Evolutionary conservation across 192 early-diverging fungal species (phyloP).

Genomic region (Backusella morwellensis): DNA sequence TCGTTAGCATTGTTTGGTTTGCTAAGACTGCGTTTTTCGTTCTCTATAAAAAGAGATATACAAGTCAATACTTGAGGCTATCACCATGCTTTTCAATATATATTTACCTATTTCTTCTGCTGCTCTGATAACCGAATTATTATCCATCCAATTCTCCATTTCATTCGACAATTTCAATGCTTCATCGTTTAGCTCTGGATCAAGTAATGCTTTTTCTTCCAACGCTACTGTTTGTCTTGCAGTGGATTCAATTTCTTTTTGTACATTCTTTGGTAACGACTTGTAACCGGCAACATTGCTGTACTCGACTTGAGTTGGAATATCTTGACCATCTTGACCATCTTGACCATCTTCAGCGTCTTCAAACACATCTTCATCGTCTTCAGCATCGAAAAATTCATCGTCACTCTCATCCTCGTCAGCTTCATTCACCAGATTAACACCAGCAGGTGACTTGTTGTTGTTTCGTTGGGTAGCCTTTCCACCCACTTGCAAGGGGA

Average conservation of each 20-base stretch:
- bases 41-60: conserved; percentile 4
- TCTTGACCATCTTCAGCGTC: conserved; percentile 28
- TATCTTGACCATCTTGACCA: conserved; percentile 23
- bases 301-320: not conserved
- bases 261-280: not conserved
- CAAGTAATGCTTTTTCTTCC: not conserved
- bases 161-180: conserved; percentile 42
- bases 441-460: too few relatives aligned
- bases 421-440: not conserved
- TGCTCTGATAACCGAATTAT: conserved; percentile 29
- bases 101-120: conserved; percentile 25
- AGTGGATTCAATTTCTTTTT: not conserved
- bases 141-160: conserved; percentile 32
- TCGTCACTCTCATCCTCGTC: not conserved
- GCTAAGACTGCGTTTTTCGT: conserved; percentile 12
- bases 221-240: not conserved
- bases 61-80: too few relatives aligned
- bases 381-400: not conserved
- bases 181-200: conserved; percentile 46
- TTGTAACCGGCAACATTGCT: not conserved
- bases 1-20: not conserved
- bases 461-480: too few relatives aligned
- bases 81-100: too few relatives aligned
- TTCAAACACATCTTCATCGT: not conserved
- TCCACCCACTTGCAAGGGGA: too few relatives aligned